These are phyloP conservation scores for Kluyveromyces marxianus DNA, from an alignment of 1,139 yeast species.

Conservation along the genomic window DNA sequence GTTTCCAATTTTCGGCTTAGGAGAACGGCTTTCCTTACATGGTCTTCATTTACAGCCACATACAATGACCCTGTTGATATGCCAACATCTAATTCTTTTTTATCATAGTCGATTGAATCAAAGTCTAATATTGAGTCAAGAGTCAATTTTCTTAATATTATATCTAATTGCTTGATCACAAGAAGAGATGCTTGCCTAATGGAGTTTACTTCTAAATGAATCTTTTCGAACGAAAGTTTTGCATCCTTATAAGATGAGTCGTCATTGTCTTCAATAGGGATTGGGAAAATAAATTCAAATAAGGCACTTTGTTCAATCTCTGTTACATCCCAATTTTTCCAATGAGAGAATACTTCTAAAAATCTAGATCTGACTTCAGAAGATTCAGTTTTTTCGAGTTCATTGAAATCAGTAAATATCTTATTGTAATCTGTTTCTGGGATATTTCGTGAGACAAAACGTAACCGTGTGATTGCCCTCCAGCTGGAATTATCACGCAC, in stretches of 20 bases:
- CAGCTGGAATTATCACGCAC: constrained; percentile 78
- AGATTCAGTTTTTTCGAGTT: background rate
- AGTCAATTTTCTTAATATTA: constrained; percentile 11
- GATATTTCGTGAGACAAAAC: constrained; percentile 47
- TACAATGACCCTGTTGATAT: background rate
- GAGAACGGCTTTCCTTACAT: background rate
- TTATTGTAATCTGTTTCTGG: background rate
- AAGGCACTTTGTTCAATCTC: constrained; percentile 51
- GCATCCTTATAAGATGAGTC: background rate
- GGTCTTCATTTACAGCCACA: background rate
- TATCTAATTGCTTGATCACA: background rate
- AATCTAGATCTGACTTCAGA: constrained; percentile 33
- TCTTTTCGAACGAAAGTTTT: background rate
- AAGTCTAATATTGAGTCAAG: constrained; percentile 10
- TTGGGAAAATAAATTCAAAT: constrained; percentile 38
- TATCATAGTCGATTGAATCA: background rate
- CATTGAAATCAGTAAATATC: background rate
- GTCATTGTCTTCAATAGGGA: no score
- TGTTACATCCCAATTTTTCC: constrained; percentile 88
- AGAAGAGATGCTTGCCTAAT: background rate
- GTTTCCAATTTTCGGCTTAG: no score
- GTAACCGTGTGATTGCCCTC: constrained; percentile 71
- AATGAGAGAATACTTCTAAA: constrained; percentile 52
- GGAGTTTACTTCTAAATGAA: background rate
- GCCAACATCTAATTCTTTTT: constrained; percentile 1